Evolutionary conservation across 2,329 filamentous ascomycete species (phyloP), one percentile per base, ranked within the genome.

Genomic region (Botrytis pseudocinerea): DNA sequence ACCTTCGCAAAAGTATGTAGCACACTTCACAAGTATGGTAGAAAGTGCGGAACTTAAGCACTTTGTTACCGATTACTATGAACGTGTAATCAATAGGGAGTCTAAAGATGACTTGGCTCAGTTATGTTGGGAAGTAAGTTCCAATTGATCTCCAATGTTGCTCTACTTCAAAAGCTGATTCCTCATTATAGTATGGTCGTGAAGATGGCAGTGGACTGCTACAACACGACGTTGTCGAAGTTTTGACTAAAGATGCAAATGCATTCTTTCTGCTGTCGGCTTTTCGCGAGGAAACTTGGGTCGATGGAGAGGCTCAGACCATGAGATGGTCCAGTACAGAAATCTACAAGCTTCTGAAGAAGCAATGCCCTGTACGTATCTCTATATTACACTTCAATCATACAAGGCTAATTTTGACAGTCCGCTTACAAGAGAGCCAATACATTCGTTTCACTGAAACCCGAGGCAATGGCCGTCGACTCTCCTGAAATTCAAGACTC

Each of bases 11-110:
- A 65, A 72, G 28, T 72, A 72, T 25, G 40, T 59, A 46, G 42
- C 38, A n/a, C 46, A 68, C 32, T 72, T 68, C 35, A 66, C 62
- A 25, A 25, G 25, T 16, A 68, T 72, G 62, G 64, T 72, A 22
- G 70, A 42, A 28, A 72, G 70, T 60, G 70, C 70, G 16, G 70
- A 72, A 25, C 54, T 72, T 22, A 72, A 68, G 51, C 62, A 72
- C n/a, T 72, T 72, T 46, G 40, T 72, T n/a, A 72, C 61, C 22
- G 70, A 72, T 68, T 72, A 68, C n/a, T 72, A 72, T n/a, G 44
- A 68, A 22, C 62, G 62, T 28, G 70, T 72, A 46, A 16, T 59
- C n/a, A 54, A 25, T n/a, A n/a, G 7, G 12, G 62, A 68, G 16
- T 42, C 25, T 22, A 40, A 68, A 18, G 70, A 72, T 68, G 62